These are phyloP conservation scores for Mycena maculata DNA, from an alignment of 768 basidiomycete species.

Conservation along the genomic window DNA sequence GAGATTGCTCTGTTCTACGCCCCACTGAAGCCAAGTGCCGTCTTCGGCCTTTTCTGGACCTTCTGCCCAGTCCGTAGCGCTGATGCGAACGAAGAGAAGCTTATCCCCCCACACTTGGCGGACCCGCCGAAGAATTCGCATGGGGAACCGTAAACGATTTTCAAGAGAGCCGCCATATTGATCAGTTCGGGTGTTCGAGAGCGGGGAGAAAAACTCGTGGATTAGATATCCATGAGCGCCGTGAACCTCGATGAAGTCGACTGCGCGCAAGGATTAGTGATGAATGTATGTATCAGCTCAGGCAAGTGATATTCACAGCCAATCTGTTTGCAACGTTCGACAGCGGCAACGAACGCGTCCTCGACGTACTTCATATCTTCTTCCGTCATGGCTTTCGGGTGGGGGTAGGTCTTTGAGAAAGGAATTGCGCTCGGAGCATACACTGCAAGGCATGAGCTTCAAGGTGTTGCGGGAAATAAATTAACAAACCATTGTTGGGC, in stretches of 20 bases:
- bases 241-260: conserved; percentile 80
- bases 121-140: conserved; percentile 64
- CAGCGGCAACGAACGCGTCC: conserved; percentile 68
- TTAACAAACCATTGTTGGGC: conserved; percentile 66
- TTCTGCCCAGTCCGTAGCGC: conserved; percentile 75
- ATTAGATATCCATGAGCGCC: conserved; percentile 79
- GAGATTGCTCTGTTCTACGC: conserved; percentile 78
- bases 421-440: conserved; percentile 69
- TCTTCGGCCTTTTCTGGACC: conserved; percentile 65
- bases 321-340: conserved; percentile 64
- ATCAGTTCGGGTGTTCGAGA: conserved; percentile 80
- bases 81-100: conserved; percentile 79
- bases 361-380: conserved; percentile 67
- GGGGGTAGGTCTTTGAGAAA: conserved; percentile 62
- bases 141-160: conserved; percentile 77
- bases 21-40: conserved; percentile 76
- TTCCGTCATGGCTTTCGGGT: conserved; percentile 69
- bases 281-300: not conserved
- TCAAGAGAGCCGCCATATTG: conserved; percentile 77
- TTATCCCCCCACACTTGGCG: conserved; percentile 70
- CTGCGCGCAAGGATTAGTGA: conserved; percentile 43
- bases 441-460: conserved; percentile 52
- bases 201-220: conserved; percentile 75
- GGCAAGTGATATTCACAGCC: conserved; percentile 61
- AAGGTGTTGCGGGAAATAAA: not conserved